Evolutionary conservation across 148 eudicot species (phyloP).

Genomic region (Camellia granthamiana): DNA sequence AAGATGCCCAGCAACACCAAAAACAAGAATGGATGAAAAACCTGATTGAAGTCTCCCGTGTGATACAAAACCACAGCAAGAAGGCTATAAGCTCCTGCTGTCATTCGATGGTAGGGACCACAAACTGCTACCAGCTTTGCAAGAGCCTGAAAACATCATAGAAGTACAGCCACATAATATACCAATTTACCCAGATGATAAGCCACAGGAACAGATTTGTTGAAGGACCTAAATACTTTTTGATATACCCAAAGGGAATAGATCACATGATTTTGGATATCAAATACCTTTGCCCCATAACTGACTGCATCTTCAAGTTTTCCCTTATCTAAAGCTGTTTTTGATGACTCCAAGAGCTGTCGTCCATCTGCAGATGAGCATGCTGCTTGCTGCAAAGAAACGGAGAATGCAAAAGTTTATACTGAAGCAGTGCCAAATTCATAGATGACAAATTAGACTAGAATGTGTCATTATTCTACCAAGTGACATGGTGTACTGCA

Average conservation of each 20-base stretch:
- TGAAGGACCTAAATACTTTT: neutral
- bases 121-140: slow-evolving; percentile 97
- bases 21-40: slow-evolving; percentile 23
- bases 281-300: slow-evolving; percentile 91
- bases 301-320: slow-evolving; percentile 99
- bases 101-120: slow-evolving; percentile 99
- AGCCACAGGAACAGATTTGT: neutral
- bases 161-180: slow-evolving; percentile 15
- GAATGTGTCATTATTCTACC: slow-evolving; percentile 1
- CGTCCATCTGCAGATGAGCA: slow-evolving; percentile 99
- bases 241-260: neutral
- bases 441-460: slow-evolving; percentile 2
- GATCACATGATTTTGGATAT: neutral
- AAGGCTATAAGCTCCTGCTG: slow-evolving; percentile 99
- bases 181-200: neutral
- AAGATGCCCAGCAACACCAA: slow-evolving; percentile 8
- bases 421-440: slow-evolving; percentile 1
- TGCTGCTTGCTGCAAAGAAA: slow-evolving; percentile 88
- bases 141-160: slow-evolving; percentile 65
- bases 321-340: slow-evolving; percentile 98
- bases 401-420: slow-evolving; percentile 13
- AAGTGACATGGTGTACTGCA: slow-evolving; percentile 18
- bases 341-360: slow-evolving; percentile 95
- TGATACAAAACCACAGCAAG: slow-evolving; percentile 98
- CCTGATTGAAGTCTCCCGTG: slow-evolving; percentile 99